Evolutionary conservation across 2,329 filamentous ascomycete genomes (phyloP).

Genomic region (Pleoardoris graminearum): DNA sequence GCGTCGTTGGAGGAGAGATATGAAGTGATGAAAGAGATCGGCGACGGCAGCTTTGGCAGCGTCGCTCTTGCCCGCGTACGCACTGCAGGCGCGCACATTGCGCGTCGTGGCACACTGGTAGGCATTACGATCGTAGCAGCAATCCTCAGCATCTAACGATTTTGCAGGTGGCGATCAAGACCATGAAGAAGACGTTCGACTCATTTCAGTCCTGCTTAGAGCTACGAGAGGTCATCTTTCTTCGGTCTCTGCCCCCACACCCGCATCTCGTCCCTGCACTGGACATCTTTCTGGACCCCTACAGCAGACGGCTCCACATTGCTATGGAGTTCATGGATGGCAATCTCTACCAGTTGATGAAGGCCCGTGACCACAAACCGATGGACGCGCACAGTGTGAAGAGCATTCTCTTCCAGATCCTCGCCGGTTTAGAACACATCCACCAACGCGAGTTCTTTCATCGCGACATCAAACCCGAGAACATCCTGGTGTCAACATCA

Average conservation of each 20-base stretch:
- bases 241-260: conserved; percentile 84
- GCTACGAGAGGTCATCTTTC: conserved; percentile 93
- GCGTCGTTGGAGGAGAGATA: conserved; percentile 86
- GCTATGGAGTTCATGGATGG: conserved; percentile 99
- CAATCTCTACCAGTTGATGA: conserved; percentile 98
- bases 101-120: conserved; percentile 90
- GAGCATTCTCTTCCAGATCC: conserved; percentile 96
- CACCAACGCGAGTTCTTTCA: conserved; percentile 98
- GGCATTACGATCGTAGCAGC: conserved; percentile 44
- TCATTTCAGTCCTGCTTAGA: conserved; percentile 89
- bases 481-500: conserved; percentile 94
- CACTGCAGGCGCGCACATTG: conserved; percentile 84
- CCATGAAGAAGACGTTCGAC: conserved; percentile 99
- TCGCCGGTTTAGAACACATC: conserved; percentile 94
- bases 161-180: conserved; percentile 91
- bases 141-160: conserved; percentile 17
- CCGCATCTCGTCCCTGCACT: conserved; percentile 93
- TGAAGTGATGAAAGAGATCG: conserved; percentile 96
- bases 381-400: conserved; percentile 91
- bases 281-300: conserved; percentile 96
- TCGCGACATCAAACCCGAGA: conserved; percentile 98
- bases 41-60: conserved; percentile 97
- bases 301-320: conserved; percentile 95
- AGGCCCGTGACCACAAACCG: conserved; percentile 92
- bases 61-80: conserved; percentile 90